These are phyloP conservation scores for Yamadazyma friedrichii DNA, from an alignment of 1,139 yeast genomes.

Conservation along the genomic window DNA sequence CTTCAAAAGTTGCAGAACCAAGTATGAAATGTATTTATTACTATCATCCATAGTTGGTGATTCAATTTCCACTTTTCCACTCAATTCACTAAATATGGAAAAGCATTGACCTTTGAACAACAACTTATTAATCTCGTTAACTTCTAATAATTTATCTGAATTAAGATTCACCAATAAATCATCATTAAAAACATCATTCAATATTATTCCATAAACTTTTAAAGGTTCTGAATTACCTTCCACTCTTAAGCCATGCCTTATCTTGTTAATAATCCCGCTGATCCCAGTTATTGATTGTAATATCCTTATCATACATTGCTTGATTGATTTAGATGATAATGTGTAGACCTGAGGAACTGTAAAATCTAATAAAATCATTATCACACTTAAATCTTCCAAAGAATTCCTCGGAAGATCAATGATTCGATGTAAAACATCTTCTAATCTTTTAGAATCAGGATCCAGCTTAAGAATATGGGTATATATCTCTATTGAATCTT, in stretches of 20 bases:
- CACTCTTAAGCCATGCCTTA: conserved; percentile 1
- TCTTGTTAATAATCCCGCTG: conserved; percentile 10
- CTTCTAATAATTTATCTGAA: conserved; percentile 14
- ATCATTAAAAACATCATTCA: conserved; percentile 19
- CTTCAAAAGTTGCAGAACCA: conserved; percentile 3
- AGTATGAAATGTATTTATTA: conserved; percentile 4
- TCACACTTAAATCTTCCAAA: conserved; percentile 11
- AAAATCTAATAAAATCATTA: conserved; percentile 25
- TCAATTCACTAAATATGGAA: conserved; percentile 22
- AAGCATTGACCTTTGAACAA: conserved; percentile 35
- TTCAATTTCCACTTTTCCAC: conserved; percentile 11
- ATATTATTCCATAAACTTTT: conserved; percentile 12
- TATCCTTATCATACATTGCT: conserved; percentile 3
- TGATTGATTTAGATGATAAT: not conserved
- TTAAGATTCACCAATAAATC: conserved; percentile 18
- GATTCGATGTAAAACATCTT: not conserved
- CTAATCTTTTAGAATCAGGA: conserved; percentile 15
- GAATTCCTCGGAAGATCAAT: not conserved
- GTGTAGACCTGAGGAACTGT: conserved; percentile 11
- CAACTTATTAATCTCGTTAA: conserved; percentile 36
- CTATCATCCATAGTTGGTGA: not conserved
- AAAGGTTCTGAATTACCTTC: conserved; percentile 2
- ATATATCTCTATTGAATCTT: not conserved
- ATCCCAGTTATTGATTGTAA: conserved; percentile 10
- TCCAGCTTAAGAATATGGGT: conserved; percentile 17